Evolutionary conservation across 2,329 filamentous ascomycete genomes (phyloP).

Genomic region (Cladosporium phlei): DNA sequence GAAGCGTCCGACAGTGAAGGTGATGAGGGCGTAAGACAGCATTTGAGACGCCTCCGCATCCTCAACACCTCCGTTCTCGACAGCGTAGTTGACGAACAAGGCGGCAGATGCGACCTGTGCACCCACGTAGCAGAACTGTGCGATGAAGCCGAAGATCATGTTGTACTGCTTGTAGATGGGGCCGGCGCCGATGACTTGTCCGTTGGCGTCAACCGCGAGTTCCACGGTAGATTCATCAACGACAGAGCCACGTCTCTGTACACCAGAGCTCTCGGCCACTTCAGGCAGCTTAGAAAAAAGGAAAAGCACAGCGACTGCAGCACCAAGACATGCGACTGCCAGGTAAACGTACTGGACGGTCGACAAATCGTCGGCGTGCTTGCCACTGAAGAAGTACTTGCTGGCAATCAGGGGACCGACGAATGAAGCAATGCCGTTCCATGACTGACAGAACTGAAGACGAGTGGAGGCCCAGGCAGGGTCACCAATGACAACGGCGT

Average conservation of each 20-base stretch:
- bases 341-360: slow-evolving; percentile 39
- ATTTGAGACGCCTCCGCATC: slow-evolving; percentile 32
- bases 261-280: slow-evolving; percentile 24
- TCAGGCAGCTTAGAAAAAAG: slow-evolving; percentile 37
- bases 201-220: slow-evolving; percentile 28
- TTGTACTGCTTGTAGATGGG: slow-evolving; percentile 38
- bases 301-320: slow-evolving; percentile 33
- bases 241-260: slow-evolving; percentile 26
- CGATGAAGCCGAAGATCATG: slow-evolving; percentile 36
- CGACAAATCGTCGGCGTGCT: slow-evolving; percentile 30
- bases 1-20: slow-evolving; percentile 38
- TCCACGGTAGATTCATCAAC: slow-evolving; percentile 26
- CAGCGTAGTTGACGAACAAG: slow-evolving; percentile 40
- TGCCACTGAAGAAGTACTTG: slow-evolving; percentile 36
- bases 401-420: slow-evolving; percentile 37
- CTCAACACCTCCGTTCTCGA: slow-evolving; percentile 29
- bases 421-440: slow-evolving; percentile 36
- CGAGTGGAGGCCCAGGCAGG: slow-evolving; percentile 33
- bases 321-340: slow-evolving; percentile 35
- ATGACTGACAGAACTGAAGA: slow-evolving; percentile 38
- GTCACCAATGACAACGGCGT: slow-evolving; percentile 37
- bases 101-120: slow-evolving; percentile 34
- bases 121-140: slow-evolving; percentile 37
- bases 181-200: slow-evolving; percentile 28
- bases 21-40: slow-evolving; percentile 36